Percentiles rank a stretch among this genome's conserved stretches.
These are phyloP conservation scores for Malus hybrid DNA, from an alignment of 331 rosid genomes.

Conservation along the genomic window DNA sequence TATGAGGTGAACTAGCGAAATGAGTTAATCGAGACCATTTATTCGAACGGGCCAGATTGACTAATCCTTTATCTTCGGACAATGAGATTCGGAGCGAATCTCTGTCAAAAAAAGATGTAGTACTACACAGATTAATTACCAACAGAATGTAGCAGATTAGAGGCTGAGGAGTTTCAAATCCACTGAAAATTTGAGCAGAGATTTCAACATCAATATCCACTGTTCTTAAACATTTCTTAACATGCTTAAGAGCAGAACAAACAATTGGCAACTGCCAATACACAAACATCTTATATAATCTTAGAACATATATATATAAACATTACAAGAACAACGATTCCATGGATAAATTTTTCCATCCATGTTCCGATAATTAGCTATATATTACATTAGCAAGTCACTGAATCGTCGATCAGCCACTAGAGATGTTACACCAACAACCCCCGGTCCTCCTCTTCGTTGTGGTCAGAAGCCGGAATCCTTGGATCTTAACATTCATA, in stretches of 20 bases:
- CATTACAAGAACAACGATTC: constrained; percentile 26
- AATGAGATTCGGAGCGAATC: too few relatives aligned
- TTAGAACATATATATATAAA: constrained; percentile 28
- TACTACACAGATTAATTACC: not conserved
- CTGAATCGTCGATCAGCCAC: constrained; percentile 36
- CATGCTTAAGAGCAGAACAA: not conserved
- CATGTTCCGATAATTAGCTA: constrained; percentile 57
- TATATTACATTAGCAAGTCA: constrained; percentile 44
- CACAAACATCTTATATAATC: constrained; percentile 26
- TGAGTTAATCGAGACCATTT: too few relatives aligned
- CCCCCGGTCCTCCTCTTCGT: constrained; percentile 29
- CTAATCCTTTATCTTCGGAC: too few relatives aligned
- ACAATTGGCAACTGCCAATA: constrained; percentile 19
- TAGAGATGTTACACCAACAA: constrained; percentile 32
- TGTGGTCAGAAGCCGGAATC: constrained; percentile 35
- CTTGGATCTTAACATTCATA: constrained; percentile 33
- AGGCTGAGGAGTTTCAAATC: not conserved
- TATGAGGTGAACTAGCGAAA: too few relatives aligned
- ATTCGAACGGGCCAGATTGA: too few relatives aligned
- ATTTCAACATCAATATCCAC: not conserved
- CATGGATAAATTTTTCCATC: constrained; percentile 45
- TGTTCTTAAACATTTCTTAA: not conserved
- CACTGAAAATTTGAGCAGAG: not conserved
- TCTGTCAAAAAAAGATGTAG: not conserved
- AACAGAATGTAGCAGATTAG: not conserved